Percentiles rank a stretch among this genome's conserved stretches.
Evolutionary conservation across 2,329 filamentous ascomycete genomes (phyloP).

Genomic region (Alternaria sp.): DNA sequence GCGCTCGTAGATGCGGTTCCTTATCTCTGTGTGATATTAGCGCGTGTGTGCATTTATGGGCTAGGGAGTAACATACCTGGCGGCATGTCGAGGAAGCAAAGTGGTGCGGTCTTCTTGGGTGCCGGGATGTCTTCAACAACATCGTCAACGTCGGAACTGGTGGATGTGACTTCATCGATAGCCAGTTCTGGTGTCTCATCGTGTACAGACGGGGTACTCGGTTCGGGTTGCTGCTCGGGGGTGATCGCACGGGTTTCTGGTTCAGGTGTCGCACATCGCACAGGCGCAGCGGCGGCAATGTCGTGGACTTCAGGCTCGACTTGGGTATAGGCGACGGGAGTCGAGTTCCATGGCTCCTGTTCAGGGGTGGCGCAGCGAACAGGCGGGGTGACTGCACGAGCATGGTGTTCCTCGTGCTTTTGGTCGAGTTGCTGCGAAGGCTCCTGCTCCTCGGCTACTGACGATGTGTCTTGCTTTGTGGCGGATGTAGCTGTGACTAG

Average conservation of each 20-base stretch:
- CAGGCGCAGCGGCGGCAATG: not conserved
- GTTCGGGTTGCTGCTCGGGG: not conserved
- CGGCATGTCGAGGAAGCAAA: slow-evolving; percentile 9
- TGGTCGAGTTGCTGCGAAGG: not conserved
- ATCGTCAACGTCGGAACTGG: not conserved
- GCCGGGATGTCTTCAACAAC: not conserved
- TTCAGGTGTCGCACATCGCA: not conserved
- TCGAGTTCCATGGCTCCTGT: slow-evolving; percentile 11
- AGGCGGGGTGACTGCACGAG: not conserved
- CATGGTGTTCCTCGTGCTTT: not conserved
- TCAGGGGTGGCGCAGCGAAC: slow-evolving; percentile 12
- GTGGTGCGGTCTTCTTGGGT: slow-evolving; percentile 6
- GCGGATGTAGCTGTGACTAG: slow-evolving; percentile 9
- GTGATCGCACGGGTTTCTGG: not conserved
- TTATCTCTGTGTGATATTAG: slow-evolving; percentile 14
- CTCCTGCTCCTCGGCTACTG: not conserved
- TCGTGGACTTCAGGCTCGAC: not conserved
- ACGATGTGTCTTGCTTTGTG: not conserved
- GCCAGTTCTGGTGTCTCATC: not conserved
- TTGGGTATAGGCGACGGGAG: not conserved
- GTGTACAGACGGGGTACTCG: not conserved
- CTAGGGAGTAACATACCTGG: slow-evolving; percentile 4
- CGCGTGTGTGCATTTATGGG: not conserved
- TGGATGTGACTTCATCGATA: not conserved
- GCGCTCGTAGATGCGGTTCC: slow-evolving; percentile 15